Evolutionary conservation across 345 rosid species (phyloP), one percentile per base, ranked within the genome.

Genomic region (Melastoma malabathricum): DNA sequence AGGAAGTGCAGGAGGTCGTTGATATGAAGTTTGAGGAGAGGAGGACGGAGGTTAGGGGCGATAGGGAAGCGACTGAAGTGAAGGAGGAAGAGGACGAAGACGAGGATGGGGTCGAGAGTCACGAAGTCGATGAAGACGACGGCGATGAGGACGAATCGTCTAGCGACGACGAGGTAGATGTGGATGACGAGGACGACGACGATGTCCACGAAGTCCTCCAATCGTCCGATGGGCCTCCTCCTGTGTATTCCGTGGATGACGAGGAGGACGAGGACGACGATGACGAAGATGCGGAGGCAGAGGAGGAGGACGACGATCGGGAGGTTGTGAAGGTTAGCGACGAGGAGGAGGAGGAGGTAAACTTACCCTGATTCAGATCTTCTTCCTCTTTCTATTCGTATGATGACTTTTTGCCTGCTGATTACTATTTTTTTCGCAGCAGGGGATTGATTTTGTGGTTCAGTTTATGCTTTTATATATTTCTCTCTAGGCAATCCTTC

Each of bases 1-100:
- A 76, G 4, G 89, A 73, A 5, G 80, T 72, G 6, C 86, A 68
- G 49, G 85, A 75, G 71, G 74, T 73, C 47, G 44, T 83, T 49
- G 76, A 67, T 41, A 31, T 51, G 60, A 75, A 83, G 1, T 62
- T 84, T 12, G 74, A 63, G 56, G 82, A 73, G 13, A 89, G 74
- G 19, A 78, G 72, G 14, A 72, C 54, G 18, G 48, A 77, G 2
- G 80, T 51, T 0, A 79, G 76, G 18, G 89, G 81, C 13, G 89
- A 81, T 0, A 51, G 41, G 22, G 55, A 51, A 18, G 55, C 31
- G 6, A 51, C 31, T 41, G 55, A 29, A 22, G 34, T 51, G 55
- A 51, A 34, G 55, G 55, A 51, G 20, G 55, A 50, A 29, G 53
- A 50, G 0, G 53, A 51, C 0, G 82, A 60, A 0, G 89, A 68